phyloP scores from a whole-genome alignment of 345 rosid genomes.

The Noccaea bulbosa region DNA sequence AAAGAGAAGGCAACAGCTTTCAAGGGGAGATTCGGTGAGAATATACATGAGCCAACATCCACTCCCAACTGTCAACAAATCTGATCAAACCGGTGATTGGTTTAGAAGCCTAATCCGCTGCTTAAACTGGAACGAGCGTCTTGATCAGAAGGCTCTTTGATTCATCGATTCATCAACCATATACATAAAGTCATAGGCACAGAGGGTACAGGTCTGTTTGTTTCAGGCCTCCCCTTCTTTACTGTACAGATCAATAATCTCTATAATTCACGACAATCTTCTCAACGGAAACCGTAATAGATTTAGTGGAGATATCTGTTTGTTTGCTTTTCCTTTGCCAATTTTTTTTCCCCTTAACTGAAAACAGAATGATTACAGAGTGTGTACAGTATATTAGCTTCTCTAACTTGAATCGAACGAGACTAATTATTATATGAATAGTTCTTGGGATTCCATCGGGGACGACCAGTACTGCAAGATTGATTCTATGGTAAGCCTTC shows the following conservation, averaged over 20 bases:
- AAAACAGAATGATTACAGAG: no score
- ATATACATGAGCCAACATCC: constrained; percentile 97
- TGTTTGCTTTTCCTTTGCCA: no score
- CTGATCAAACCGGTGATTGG: constrained; percentile 97
- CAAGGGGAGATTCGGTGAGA: constrained; percentile 88
- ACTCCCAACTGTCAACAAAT: constrained; percentile 91
- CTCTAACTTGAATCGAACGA: not conserved
- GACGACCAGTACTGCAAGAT: constrained; percentile 88
- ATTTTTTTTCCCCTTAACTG: no score
- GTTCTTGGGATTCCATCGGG: constrained; percentile 69
- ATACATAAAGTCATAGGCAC: constrained; percentile 15
- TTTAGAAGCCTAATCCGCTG: constrained; percentile 93
- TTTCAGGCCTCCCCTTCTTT: constrained; percentile 26
- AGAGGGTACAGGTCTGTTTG: constrained; percentile 32
- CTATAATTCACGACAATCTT: not conserved
- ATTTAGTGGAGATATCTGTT: no score
- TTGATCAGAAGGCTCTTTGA: constrained; percentile 82
- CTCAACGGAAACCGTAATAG: no score
- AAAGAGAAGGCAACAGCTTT: constrained; percentile 96
- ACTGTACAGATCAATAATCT: constrained; percentile 40
- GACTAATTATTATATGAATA: constrained; percentile 40
- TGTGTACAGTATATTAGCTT: not conserved
- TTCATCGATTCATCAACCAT: not conserved
- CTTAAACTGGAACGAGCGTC: constrained; percentile 96
- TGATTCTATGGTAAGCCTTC: constrained; percentile 82